phyloP scores from a whole-genome alignment of 805 yeast species.

The Ogataea angusta region DNA sequence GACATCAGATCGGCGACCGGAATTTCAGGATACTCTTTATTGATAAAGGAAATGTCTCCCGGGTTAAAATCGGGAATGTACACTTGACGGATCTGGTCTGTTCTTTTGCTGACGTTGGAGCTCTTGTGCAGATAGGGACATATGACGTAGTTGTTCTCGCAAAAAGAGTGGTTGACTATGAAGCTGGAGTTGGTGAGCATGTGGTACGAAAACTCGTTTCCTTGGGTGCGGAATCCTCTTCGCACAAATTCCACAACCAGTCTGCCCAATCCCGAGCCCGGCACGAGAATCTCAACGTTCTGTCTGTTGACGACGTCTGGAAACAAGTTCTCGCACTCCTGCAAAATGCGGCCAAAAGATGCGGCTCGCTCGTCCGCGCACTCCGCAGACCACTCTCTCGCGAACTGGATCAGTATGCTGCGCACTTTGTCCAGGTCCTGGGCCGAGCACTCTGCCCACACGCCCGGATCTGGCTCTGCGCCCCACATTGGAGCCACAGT shows the following conservation, averaged over 20 bases:
- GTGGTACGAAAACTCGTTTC: slow-evolving; percentile 64
- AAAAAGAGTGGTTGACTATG: slow-evolving; percentile 45
- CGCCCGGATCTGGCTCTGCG: slow-evolving; percentile 31
- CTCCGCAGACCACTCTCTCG: slow-evolving; percentile 61
- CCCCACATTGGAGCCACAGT: slow-evolving; percentile 52
- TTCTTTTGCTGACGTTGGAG: slow-evolving; percentile 43
- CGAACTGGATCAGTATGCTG: slow-evolving; percentile 52
- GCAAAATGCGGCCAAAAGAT: slow-evolving; percentile 39
- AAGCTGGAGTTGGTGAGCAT: slow-evolving; percentile 58
- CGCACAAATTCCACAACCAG: slow-evolving; percentile 52
- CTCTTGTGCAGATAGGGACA: slow-evolving; percentile 55
- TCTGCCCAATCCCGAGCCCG: slow-evolving; percentile 66
- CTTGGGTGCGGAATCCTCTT: slow-evolving; percentile 59
- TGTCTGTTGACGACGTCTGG: slow-evolving; percentile 39
- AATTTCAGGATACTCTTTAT: slow-evolving; percentile 36
- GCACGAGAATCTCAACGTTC: slow-evolving; percentile 46
- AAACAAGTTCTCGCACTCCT: slow-evolving; percentile 33
- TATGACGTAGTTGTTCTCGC: slow-evolving; percentile 39
- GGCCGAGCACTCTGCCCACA: slow-evolving; percentile 41
- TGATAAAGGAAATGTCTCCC: slow-evolving; percentile 34
- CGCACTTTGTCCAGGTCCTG: slow-evolving; percentile 56
- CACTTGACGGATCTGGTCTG: slow-evolving; percentile 48
- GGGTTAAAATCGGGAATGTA: slow-evolving; percentile 53
- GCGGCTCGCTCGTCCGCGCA: slow-evolving; percentile 44
- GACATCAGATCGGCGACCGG: slow-evolving; percentile 56